A percentile compares a stretch with the other conserved stretches of the same genome.
phyloP scores from a whole-genome alignment of 2,329 filamentous ascomycete species.

The Aspergillus cejpii region DNA sequence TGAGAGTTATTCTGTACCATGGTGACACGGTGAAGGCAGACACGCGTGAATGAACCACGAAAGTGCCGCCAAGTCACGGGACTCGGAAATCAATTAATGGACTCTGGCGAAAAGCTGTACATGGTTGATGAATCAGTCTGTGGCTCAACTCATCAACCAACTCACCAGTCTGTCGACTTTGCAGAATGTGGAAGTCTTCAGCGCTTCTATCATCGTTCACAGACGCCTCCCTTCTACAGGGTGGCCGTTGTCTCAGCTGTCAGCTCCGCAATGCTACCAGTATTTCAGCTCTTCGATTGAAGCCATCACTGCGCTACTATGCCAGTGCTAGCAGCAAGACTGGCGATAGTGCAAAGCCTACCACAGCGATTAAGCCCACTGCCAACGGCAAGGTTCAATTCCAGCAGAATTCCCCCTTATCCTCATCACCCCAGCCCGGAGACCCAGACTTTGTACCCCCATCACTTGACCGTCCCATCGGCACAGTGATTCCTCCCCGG shows the following conservation, averaged over 20 bases:
- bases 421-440: conserved; percentile 21
- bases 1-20: background rate
- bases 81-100: conserved; percentile 18
- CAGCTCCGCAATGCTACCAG: conserved; percentile 28
- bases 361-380: conserved; percentile 6
- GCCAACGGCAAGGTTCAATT: conserved; percentile 20
- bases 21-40: conserved; percentile 11
- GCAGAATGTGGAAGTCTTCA: conserved; percentile 29
- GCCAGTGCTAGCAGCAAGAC: conserved; percentile 19
- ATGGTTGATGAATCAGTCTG: no score
- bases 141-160: no score
- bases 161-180: no score
- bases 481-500: conserved; percentile 65
- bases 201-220: conserved; percentile 14
- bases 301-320: conserved; percentile 25
- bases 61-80: conserved; percentile 33
- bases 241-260: conserved; percentile 31
- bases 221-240: conserved; percentile 23
- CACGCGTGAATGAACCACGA: conserved; percentile 24
- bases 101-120: background rate
- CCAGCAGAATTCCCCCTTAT: conserved; percentile 24
- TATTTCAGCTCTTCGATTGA: conserved; percentile 12
- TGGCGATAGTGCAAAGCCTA: conserved; percentile 5
- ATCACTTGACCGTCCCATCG: conserved; percentile 66
- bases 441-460: conserved; percentile 47